Evolutionary conservation across 140 eudicot species (phyloP), one percentile per base, ranked within the genome.

Genomic region (Oenanthe javanica): DNA sequence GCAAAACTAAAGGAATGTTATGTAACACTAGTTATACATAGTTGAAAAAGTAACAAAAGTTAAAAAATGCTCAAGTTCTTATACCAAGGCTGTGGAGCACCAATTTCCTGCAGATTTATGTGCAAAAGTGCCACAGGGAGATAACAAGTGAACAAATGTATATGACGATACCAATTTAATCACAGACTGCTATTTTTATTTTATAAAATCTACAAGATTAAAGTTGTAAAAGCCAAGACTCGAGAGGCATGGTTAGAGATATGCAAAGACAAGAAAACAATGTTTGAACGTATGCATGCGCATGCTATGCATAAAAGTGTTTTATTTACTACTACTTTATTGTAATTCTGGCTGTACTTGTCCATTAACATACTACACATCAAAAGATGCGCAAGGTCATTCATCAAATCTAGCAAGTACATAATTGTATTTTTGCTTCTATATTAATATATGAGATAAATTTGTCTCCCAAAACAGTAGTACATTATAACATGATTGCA

Each of bases 1-100:
- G 79, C 57, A 25, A 75, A 75, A 48, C 45, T 5, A 38, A 75
- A 75, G 25, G 79, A 69, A 69, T 69, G 74, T 36, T 14, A 69
- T 31, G 36, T 31, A 31, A 48, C 46, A 45, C 2, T 0, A 72
- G 46, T 4, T 16, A 42, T 38, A 14, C 4, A 9, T 19, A 43
- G 15, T 42, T 8, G 77, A 46, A 19, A 43, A 72, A 6, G 77
- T 16, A 40, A 16, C 5, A 31, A 5, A 72, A 7, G 0, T 7
- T 21, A 52, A 13, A 8, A 0, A 64, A 64, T 25, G 72, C 27
- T 1, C 18, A 23, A 64, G 72, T 27, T 12, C 73, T 12, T 31
- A 10, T 11, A 67, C 73, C 31, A 21, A 15, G 36, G n/a, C 43
- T 31, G n/a, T 36, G 74, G 47, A 31, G 46, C 25, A 13, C 36